Percentiles rank a stretch among this genome's conserved stretches.
Conservation (phyloP, 164 flowering plant genomes). For the Vitis cinerea region DNA sequence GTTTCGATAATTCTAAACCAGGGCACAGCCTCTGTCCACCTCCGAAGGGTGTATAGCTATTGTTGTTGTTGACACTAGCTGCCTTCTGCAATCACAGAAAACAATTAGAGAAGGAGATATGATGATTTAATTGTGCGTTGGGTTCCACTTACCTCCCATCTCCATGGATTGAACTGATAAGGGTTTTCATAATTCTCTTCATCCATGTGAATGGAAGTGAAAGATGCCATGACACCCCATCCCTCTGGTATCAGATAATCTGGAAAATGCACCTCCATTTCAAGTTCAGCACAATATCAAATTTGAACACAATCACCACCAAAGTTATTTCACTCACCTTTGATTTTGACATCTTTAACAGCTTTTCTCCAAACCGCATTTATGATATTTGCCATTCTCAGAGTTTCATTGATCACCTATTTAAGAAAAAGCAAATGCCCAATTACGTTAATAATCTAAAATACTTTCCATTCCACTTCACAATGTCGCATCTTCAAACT, state of each 20-base stretch:
- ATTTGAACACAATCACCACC: background rate
- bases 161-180: conserved; percentile 84
- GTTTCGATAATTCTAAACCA: conserved; percentile 80
- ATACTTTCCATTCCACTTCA: background rate
- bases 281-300: background rate
- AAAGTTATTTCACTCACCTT: conserved; percentile 43
- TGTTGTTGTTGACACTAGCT: conserved; percentile 30
- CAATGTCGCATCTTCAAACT: background rate
- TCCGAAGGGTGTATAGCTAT: conserved; percentile 81
- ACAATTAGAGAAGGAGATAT: too few relatives aligned
- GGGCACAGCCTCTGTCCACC: conserved; percentile 97
- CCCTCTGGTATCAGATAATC: conserved; percentile 84
- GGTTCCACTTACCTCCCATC: conserved; percentile 76
- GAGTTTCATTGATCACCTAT: conserved; percentile 91
- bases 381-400: conserved; percentile 82
- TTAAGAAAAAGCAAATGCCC: background rate
- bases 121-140: background rate
- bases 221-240: conserved; percentile 89
- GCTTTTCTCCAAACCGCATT: conserved; percentile 92
- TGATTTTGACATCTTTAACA: conserved; percentile 75
- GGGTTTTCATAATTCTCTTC: conserved; percentile 76
- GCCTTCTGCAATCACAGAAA: conserved; percentile 27
- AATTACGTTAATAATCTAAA: background rate
- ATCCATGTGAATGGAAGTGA: conserved; percentile 80
- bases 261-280: conserved; percentile 23